Conservation (phyloP, 1,139 yeast species). For the Eremothecium gossypii region DNA sequence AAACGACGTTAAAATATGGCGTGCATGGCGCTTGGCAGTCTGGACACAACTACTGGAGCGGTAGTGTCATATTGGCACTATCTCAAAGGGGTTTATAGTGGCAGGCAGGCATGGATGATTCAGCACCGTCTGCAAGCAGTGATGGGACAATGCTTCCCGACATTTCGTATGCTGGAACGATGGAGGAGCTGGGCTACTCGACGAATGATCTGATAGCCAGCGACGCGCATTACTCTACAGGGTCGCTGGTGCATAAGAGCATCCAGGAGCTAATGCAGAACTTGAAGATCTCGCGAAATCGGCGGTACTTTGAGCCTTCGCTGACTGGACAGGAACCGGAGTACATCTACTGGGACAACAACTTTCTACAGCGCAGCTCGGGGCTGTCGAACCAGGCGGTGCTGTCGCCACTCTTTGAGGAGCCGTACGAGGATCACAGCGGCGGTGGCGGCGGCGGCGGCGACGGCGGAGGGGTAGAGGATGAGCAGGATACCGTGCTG, state of each 20-base stretch:
- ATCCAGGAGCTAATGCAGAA: conserved; percentile 11
- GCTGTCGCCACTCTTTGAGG: conserved; percentile 2
- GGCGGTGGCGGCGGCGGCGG: background rate
- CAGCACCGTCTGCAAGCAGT: conserved; percentile 13
- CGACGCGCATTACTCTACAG: conserved; percentile 13
- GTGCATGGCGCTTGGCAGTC: no score
- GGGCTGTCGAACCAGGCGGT: background rate
- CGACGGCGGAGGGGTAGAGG: background rate
- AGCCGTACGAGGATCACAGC: background rate
- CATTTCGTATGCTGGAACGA: background rate
- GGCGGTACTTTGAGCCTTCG: conserved; percentile 1
- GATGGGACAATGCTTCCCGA: conserved; percentile 6
- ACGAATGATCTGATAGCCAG: conserved; percentile 15
- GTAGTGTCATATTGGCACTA: no score
- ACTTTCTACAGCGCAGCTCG: background rate
- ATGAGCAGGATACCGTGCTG: conserved; percentile 8
- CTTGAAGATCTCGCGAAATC: background rate
- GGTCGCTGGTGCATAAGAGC: conserved; percentile 14
- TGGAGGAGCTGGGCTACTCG: conserved; percentile 6
- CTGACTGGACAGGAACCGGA: background rate
- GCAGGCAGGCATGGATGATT: conserved; percentile 5
- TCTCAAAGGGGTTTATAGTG: no score
- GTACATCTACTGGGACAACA: background rate
- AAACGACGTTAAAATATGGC: no score
- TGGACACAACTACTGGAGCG: no score